phyloP scores from a whole-genome alignment of 495 filamentous ascomycete species.

The Penicillium mononematosum region DNA sequence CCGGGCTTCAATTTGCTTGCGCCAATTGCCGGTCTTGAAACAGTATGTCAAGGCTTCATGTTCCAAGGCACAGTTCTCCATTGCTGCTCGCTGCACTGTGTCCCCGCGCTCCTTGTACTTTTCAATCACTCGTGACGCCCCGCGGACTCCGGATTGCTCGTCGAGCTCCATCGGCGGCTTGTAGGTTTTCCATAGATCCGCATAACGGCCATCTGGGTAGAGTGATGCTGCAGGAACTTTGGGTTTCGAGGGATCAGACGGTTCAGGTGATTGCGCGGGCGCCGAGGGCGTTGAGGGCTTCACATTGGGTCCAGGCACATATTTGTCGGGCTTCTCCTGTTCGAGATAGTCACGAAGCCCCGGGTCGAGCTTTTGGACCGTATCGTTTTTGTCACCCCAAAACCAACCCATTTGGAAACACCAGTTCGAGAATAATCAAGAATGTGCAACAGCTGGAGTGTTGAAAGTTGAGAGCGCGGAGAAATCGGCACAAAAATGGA shows the following conservation, averaged over 20 bases:
- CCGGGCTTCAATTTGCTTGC: slow-evolving; percentile 45
- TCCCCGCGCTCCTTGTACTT: slow-evolving; percentile 78
- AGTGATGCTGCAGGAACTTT: slow-evolving; percentile 58
- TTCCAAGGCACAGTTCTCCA: slow-evolving; percentile 92
- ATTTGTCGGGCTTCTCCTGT: slow-evolving; percentile 76
- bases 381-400: slow-evolving; percentile 61
- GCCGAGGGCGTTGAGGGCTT: slow-evolving; percentile 19
- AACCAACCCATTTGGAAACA: slow-evolving; percentile 63
- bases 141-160: slow-evolving; percentile 52
- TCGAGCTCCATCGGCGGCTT: slow-evolving; percentile 57
- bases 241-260: slow-evolving; percentile 36
- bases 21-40: slow-evolving; percentile 62
- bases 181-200: slow-evolving; percentile 91
- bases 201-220: slow-evolving; percentile 83
- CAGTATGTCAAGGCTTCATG: slow-evolving; percentile 73
- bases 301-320: slow-evolving; percentile 46
- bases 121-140: slow-evolving; percentile 74
- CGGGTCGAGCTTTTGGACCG: slow-evolving; percentile 80
- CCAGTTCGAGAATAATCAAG: neutral
- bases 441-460: slow-evolving; percentile 2
- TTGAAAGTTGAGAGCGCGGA: slow-evolving; percentile 21
- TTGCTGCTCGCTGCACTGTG: slow-evolving; percentile 73
- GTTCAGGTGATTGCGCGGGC: slow-evolving; percentile 20
- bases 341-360: slow-evolving; percentile 80
- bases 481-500: slow-evolving; percentile 35